These are phyloP conservation scores for Tagetes patula DNA, from an alignment of 129 eudicot genomes.

Conservation along the genomic window DNA sequence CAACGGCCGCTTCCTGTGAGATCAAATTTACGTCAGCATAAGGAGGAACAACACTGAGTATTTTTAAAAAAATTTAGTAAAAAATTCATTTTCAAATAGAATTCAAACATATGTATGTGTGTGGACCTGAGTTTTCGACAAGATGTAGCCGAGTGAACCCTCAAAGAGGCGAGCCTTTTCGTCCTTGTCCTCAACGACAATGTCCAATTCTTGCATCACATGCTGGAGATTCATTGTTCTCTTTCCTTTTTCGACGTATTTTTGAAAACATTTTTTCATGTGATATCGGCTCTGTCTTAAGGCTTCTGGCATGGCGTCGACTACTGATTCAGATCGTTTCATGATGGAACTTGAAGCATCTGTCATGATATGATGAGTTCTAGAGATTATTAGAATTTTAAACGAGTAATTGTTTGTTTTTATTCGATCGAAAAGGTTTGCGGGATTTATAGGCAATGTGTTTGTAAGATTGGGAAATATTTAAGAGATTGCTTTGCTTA, in stretches of 20 bases:
- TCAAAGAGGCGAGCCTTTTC: slow-evolving; percentile 73
- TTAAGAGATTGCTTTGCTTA: slow-evolving; percentile 37
- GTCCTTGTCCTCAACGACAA: slow-evolving; percentile 53
- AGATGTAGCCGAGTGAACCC: slow-evolving; percentile 86
- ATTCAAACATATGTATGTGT: neutral
- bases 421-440: slow-evolving; percentile 6
- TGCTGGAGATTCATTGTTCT: slow-evolving; percentile 77
- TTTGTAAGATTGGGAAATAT: neutral
- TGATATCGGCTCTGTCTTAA: slow-evolving; percentile 88
- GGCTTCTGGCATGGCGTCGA: slow-evolving; percentile 93
- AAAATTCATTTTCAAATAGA: too few relatives aligned
- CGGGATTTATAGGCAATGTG: slow-evolving; percentile 38
- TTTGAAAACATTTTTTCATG: slow-evolving; percentile 83
- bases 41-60: too few relatives aligned
- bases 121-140: slow-evolving; percentile 83
- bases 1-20: slow-evolving; percentile 83
- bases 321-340: slow-evolving; percentile 68
- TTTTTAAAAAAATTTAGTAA: too few relatives aligned
- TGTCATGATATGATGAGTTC: slow-evolving; percentile 45
- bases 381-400: slow-evolving; percentile 8
- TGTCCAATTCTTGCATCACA: slow-evolving; percentile 81
- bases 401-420: neutral
- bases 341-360: slow-evolving; percentile 52
- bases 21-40: neutral
- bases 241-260: slow-evolving; percentile 68